These are phyloP conservation scores for Leishmania arabica DNA, from an alignment of 208 protist species.

Conservation along the genomic window DNA sequence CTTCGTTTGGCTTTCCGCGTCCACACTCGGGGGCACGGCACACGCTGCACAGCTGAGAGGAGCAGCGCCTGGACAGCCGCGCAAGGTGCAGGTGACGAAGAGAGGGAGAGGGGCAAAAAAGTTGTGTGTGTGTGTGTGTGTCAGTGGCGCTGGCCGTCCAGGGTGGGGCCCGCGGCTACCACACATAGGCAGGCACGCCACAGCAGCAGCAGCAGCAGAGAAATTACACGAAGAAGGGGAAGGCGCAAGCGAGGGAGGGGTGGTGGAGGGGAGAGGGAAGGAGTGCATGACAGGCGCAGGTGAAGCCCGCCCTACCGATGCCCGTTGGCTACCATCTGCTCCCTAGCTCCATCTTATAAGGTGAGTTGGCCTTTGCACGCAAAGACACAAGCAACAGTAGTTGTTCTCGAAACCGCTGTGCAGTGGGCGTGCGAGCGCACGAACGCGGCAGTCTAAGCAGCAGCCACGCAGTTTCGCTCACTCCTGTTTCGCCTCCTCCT, in stretches of 20 bases:
- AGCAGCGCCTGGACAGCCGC: neutral
- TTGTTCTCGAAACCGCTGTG: neutral
- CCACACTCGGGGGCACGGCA: neutral
- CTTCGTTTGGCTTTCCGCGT: neutral
- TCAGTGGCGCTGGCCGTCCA: neutral
- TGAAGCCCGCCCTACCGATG: neutral
- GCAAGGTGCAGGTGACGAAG: neutral
- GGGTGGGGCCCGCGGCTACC: neutral
- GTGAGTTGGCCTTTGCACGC: neutral
- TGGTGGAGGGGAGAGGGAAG: neutral
- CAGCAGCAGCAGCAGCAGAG: neutral
- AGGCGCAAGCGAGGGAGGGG: neutral
- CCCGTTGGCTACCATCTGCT: neutral
- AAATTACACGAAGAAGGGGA: neutral
- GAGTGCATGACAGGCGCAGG: neutral
- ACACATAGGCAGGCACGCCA: neutral
- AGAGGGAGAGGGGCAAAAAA: neutral
- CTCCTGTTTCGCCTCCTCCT: constrained; percentile 4
- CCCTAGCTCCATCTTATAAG: neutral
- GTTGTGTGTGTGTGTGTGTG: neutral
- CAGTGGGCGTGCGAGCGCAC: neutral
- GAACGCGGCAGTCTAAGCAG: neutral
- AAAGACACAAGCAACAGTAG: neutral
- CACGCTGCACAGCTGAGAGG: neutral
- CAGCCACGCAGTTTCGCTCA: neutral